A percentile compares a stretch with the other conserved stretches of the same genome.
Evolutionary conservation across 495 filamentous ascomycete species (phyloP).

Genomic region (Delitschia confertaspora): DNA sequence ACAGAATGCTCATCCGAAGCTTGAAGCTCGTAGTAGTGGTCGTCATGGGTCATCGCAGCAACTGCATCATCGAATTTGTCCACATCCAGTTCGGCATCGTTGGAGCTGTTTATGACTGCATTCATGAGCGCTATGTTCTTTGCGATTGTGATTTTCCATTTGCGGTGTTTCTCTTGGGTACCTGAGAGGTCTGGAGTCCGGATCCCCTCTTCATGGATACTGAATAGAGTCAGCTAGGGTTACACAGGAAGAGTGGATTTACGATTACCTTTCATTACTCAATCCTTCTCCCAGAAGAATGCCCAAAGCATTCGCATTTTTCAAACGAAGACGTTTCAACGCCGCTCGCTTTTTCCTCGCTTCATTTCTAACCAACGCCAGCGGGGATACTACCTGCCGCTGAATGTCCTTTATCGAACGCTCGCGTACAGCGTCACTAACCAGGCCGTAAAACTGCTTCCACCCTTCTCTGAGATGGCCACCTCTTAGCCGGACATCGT

Average conservation of each 20-base stretch:
- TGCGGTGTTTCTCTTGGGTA: conserved; percentile 39
- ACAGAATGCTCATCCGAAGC: conserved; percentile 28
- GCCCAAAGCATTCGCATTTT: conserved; percentile 79
- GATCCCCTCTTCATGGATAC: conserved; percentile 33
- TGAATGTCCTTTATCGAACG: conserved; percentile 52
- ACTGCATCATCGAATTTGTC: conserved; percentile 70
- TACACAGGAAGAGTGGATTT: conserved; percentile 16
- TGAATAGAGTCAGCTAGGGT: neutral
- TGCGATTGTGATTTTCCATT: conserved; percentile 64
- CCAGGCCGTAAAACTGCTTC: conserved; percentile 71
- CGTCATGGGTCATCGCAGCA: conserved; percentile 53
- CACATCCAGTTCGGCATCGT: conserved; percentile 43
- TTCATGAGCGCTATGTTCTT: conserved; percentile 73
- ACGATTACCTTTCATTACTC: conserved; percentile 36
- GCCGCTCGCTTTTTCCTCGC: conserved; percentile 57
- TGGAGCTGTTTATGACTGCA: conserved; percentile 57
- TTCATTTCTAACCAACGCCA: conserved; percentile 60
- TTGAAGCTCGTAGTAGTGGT: conserved; percentile 41
- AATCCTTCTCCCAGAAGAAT: conserved; percentile 77
- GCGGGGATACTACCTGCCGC: conserved; percentile 55
- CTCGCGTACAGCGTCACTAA: conserved; percentile 58
- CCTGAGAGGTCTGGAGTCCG: conserved; percentile 36
- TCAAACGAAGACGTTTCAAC: conserved; percentile 58
- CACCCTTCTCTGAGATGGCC: conserved; percentile 46
- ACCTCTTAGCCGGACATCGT: conserved; percentile 44